Conservation (phyloP, 2,329 filamentous ascomycete species). For the Neofusicoccum sp. region DNA sequence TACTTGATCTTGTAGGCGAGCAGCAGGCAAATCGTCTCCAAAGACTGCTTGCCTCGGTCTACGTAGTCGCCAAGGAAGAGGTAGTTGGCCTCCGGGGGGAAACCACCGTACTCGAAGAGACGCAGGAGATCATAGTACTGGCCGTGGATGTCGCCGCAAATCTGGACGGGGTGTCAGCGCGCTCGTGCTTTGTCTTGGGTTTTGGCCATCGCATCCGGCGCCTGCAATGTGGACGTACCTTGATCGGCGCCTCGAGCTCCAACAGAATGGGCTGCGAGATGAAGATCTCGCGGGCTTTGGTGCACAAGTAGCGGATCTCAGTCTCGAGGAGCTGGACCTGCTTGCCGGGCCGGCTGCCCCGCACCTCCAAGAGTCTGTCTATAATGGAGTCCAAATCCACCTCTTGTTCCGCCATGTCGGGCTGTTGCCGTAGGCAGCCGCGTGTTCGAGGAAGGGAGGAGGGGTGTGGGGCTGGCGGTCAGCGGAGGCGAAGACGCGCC, state of each 20-base stretch:
- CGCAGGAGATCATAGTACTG: slow-evolving; percentile 98
- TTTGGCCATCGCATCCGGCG: slow-evolving; percentile 21
- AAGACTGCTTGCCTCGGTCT: slow-evolving; percentile 97
- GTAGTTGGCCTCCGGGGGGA: slow-evolving; percentile 98
- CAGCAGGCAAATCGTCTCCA: slow-evolving; percentile 96
- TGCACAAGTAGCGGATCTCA: slow-evolving; percentile 96
- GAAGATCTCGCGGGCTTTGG: slow-evolving; percentile 98
- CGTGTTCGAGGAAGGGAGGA: slow-evolving; percentile 7
- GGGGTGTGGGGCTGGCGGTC: slow-evolving; percentile 13
- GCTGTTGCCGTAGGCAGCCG: slow-evolving; percentile 33
- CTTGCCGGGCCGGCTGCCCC: slow-evolving; percentile 96
- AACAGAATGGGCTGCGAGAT: slow-evolving; percentile 98
- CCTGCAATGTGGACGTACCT: slow-evolving; percentile 58
- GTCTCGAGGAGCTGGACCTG: slow-evolving; percentile 95
- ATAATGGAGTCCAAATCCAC: slow-evolving; percentile 99
- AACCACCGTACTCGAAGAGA: slow-evolving; percentile 96
- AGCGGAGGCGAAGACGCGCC: slow-evolving; percentile 16
- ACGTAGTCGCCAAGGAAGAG: slow-evolving; percentile 99
- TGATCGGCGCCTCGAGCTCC: slow-evolving; percentile 97
- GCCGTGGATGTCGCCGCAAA: slow-evolving; percentile 98
- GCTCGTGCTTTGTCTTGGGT: background rate
- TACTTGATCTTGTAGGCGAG: slow-evolving; percentile 99
- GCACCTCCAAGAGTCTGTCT: slow-evolving; percentile 94
- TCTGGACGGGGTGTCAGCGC: slow-evolving; percentile 54
- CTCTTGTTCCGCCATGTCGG: slow-evolving; percentile 76